phyloP scores from a whole-genome alignment of 371 early-diverging fungal species.

The Apophysomyces variabilis region DNA sequence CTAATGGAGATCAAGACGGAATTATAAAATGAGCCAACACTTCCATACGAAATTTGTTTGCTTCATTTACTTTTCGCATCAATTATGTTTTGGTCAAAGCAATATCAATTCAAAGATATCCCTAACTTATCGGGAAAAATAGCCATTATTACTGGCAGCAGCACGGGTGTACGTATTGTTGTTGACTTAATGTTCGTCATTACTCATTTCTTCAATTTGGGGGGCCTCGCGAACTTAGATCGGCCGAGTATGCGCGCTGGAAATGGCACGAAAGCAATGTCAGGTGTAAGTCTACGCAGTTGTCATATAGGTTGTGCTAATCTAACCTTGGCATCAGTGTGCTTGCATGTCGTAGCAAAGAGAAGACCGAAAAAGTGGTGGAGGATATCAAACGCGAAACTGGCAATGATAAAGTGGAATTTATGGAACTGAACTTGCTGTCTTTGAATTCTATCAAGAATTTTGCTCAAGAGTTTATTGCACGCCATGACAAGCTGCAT shows the following conservation, averaged over 20 bases:
- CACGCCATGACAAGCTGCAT: constrained; percentile 52
- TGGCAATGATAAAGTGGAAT: constrained; percentile 54
- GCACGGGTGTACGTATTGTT: constrained; percentile 53
- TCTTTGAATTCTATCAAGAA: constrained; percentile 47
- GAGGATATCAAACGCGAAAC: constrained; percentile 58
- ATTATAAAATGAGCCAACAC: too few species aligned
- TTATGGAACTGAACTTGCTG: constrained; percentile 63
- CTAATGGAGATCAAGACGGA: too few species aligned
- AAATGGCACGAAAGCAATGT: constrained; percentile 64
- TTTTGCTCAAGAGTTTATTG: neutral
- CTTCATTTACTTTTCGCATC: neutral
- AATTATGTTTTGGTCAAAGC: constrained; percentile 13
- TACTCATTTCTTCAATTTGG: too few species aligned
- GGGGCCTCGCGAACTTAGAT: constrained; percentile 29
- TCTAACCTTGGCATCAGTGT: constrained; percentile 23
- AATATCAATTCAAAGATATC: constrained; percentile 44
- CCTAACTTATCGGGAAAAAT: constrained; percentile 70
- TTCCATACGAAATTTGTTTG: neutral
- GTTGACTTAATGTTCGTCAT: too few species aligned
- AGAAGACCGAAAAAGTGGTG: constrained; percentile 50
- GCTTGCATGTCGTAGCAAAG: constrained; percentile 61
- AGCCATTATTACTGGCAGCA: constrained; percentile 78
- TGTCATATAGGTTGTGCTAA: neutral
- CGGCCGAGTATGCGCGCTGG: constrained; percentile 62
- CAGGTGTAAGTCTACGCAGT: constrained; percentile 42